These are phyloP conservation scores for Testicularia cyperi DNA, from an alignment of 1,284 basidiomycete genomes.

Conservation along the genomic window DNA sequence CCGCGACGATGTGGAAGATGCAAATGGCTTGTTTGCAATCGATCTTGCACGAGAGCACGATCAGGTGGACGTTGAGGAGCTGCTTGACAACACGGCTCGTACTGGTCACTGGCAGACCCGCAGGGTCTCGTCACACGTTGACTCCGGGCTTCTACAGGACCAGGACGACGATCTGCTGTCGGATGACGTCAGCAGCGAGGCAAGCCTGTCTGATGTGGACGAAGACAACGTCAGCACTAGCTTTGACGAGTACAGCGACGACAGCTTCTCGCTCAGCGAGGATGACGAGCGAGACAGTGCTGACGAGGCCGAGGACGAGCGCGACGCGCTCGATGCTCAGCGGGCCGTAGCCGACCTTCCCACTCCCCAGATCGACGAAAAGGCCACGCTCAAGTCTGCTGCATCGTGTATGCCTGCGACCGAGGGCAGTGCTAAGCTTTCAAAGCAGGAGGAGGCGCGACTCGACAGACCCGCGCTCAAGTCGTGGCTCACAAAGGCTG, in stretches of 20 bases:
- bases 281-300: slow-evolving; percentile 10
- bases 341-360: slow-evolving; percentile 18
- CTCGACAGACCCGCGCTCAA: slow-evolving; percentile 9
- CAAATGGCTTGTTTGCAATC: slow-evolving; percentile 74
- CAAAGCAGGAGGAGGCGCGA: not conserved
- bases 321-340: too few relatives aligned
- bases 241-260: slow-evolving; percentile 45
- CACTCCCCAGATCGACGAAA: slow-evolving; percentile 21
- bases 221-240: slow-evolving; percentile 52
- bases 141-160: slow-evolving; percentile 52
- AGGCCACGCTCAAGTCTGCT: slow-evolving; percentile 17
- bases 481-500: slow-evolving; percentile 37
- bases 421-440: not conserved
- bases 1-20: slow-evolving; percentile 73
- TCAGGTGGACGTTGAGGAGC: slow-evolving; percentile 62
- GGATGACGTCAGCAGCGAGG: slow-evolving; percentile 37
- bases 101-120: slow-evolving; percentile 35
- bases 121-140: slow-evolving; percentile 19
- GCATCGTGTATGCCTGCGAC: slow-evolving; percentile 8
- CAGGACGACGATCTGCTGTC: slow-evolving; percentile 27
- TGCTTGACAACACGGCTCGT: slow-evolving; percentile 52
- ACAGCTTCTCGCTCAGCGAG: slow-evolving; percentile 17
- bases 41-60: slow-evolving; percentile 72
- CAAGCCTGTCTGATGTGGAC: slow-evolving; percentile 44
- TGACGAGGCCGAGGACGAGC: slow-evolving; percentile 12